phyloP scores from a whole-genome alignment of 2,329 filamentous ascomycete species.

The Pseudocercospora cruenta region DNA sequence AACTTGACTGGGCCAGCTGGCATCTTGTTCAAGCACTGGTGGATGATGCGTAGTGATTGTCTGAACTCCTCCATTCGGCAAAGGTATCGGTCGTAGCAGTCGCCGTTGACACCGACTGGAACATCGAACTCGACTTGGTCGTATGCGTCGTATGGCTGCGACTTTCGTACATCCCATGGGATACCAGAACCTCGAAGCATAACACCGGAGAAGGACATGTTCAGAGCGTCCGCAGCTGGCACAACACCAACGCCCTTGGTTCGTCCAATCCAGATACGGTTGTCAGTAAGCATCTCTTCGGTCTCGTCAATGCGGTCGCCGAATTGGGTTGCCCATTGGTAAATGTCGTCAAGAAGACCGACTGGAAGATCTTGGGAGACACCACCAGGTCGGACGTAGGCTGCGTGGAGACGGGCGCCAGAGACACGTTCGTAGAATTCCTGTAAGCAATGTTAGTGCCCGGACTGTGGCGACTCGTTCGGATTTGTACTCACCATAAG shows the following conservation, averaged over 20 bases:
- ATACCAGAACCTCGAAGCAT: slow-evolving; percentile 98
- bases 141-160: slow-evolving; percentile 95
- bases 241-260: slow-evolving; percentile 89
- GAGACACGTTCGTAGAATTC: slow-evolving; percentile 99
- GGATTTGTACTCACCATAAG: slow-evolving; percentile 74
- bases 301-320: slow-evolving; percentile 98
- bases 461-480: neutral
- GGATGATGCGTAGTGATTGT: slow-evolving; percentile 95
- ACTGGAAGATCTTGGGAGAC: slow-evolving; percentile 94
- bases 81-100: slow-evolving; percentile 98
- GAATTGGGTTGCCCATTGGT: slow-evolving; percentile 99
- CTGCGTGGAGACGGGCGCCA: slow-evolving; percentile 93
- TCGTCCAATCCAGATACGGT: slow-evolving; percentile 97
- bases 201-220: slow-evolving; percentile 94
- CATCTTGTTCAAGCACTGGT: slow-evolving; percentile 99
- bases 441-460: slow-evolving; percentile 51
- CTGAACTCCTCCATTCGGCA: slow-evolving; percentile 99
- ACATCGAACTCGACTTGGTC: slow-evolving; percentile 98
- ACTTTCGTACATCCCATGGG: slow-evolving; percentile 96
- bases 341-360: slow-evolving; percentile 96
- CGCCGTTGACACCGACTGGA: slow-evolving; percentile 91
- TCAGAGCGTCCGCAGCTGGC: slow-evolving; percentile 88
- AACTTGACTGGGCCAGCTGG: slow-evolving; percentile 90
- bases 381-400: slow-evolving; percentile 94
- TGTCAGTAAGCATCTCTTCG: slow-evolving; percentile 97